Evolutionary conservation across 306 rosid genomes (phyloP).

Genomic region (Trifolium repens): DNA sequence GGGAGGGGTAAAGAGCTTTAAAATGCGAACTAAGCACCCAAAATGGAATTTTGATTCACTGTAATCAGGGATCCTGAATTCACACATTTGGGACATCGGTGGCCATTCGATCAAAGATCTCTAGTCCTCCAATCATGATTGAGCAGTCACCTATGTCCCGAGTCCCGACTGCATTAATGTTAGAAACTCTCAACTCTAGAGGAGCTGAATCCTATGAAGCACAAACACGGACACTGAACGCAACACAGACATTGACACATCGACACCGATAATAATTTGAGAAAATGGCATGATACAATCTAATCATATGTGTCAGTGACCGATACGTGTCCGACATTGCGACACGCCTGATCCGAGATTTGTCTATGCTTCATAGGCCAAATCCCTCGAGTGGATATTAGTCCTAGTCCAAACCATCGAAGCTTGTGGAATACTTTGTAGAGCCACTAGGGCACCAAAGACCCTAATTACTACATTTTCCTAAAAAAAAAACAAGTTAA

Average conservation of each 20-base stretch:
- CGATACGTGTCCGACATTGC: no score
- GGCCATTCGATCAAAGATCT: not conserved
- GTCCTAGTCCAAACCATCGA: no score
- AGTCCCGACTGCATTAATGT: not conserved
- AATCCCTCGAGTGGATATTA: no score
- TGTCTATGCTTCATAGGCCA: not conserved
- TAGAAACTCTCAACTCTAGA: not conserved
- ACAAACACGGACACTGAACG: no score
- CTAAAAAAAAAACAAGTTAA: not conserved
- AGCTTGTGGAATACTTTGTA: no score
- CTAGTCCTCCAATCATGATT: no score
- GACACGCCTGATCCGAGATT: no score
- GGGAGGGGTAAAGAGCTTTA: not conserved
- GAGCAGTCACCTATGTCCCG: not conserved
- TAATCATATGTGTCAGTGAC: no score
- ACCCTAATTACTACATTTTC: not conserved
- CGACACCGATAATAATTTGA: no score
- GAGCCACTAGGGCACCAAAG: not conserved
- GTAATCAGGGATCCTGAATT: not conserved
- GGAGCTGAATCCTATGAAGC: not conserved
- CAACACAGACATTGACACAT: no score
- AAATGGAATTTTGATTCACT: not conserved
- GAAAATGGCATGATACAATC: no score
- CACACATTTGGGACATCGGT: not conserved
- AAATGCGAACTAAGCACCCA: not conserved